phyloP scores from a whole-genome alignment of 1,139 yeast species.

The Saccharomycopsis hybrid region DNA sequence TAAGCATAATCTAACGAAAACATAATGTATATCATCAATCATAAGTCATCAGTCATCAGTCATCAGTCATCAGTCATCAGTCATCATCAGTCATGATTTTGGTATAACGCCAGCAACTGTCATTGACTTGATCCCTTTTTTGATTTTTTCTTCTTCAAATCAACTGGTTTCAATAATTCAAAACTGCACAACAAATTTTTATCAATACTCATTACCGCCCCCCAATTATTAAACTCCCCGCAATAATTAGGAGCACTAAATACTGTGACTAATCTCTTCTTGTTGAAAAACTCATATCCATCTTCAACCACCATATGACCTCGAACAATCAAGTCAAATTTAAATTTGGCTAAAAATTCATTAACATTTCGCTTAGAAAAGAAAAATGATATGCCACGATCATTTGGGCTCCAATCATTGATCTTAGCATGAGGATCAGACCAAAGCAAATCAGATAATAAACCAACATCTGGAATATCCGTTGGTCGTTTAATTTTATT shows the following conservation, averaged over 20 bases:
- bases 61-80: no score
- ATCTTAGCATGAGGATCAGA: conserved; percentile 74
- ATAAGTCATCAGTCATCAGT: no score
- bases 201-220: conserved; percentile 84
- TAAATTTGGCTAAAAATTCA: conserved; percentile 60
- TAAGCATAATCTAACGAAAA: no score
- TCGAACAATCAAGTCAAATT: conserved; percentile 73
- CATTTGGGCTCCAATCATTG: conserved; percentile 73
- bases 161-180: conserved; percentile 65
- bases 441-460: conserved; percentile 79
- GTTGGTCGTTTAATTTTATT: conserved; percentile 73
- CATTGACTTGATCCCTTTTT: not conserved
- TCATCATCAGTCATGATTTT: no score
- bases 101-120: no score
- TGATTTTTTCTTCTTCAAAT: conserved; percentile 3
- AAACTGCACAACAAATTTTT: conserved; percentile 72
- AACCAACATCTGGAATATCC: conserved; percentile 79
- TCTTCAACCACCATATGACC: conserved; percentile 95
- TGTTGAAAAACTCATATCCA: conserved; percentile 82
- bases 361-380: conserved; percentile 72
- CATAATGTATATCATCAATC: no score
- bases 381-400: conserved; percentile 80
- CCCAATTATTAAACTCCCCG: conserved; percentile 88
- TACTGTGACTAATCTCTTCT: conserved; percentile 70
- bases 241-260: conserved; percentile 89